These are phyloP conservation scores for Solanum chaucha DNA, from an alignment of 257 asterid genomes.

Conservation along the genomic window DNA sequence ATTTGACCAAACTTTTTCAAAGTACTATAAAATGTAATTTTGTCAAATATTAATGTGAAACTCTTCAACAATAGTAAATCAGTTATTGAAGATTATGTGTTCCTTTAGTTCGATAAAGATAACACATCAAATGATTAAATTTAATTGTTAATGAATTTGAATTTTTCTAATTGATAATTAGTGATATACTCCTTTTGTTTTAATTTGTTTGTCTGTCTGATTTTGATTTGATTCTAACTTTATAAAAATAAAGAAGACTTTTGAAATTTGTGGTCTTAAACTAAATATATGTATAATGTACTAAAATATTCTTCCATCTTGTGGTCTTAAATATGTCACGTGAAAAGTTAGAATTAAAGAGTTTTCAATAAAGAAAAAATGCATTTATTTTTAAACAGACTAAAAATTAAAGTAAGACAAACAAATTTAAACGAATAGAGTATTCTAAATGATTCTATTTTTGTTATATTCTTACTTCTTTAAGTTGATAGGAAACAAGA, in stretches of 20 bases:
- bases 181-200: too few relatives aligned
- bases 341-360: background rate
- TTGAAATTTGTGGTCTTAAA: background rate
- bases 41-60: too few relatives aligned
- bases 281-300: background rate
- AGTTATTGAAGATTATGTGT: background rate
- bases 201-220: background rate
- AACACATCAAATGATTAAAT: background rate
- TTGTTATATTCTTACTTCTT: background rate
- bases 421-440: too few relatives aligned
- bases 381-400: too few relatives aligned
- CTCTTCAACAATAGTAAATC: background rate
- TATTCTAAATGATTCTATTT: background rate
- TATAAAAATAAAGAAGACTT: background rate
- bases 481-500: conserved; percentile 42
- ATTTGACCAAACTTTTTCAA: background rate
- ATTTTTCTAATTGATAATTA: background rate
- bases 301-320: too few relatives aligned
- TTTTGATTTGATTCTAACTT: background rate
- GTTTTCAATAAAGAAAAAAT: too few relatives aligned
- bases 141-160: background rate
- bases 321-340: too few relatives aligned
- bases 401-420: background rate
- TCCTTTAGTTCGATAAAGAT: background rate
- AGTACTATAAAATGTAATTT: background rate